Evolutionary conservation across 345 rosid genomes (phyloP).

Genomic region (Populus davidiana): DNA sequence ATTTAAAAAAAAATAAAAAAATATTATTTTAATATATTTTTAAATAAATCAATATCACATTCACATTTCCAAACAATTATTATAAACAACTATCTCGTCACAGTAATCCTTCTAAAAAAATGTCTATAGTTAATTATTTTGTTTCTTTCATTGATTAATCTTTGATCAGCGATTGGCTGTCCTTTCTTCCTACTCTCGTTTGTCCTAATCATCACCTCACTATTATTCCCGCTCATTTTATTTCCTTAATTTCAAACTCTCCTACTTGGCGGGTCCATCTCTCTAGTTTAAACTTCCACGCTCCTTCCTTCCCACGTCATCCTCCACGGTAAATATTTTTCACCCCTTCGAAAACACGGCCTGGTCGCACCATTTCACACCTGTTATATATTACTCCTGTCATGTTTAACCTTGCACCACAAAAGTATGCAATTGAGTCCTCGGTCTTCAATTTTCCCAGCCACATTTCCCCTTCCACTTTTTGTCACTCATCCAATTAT

Average conservation of each 20-base stretch:
- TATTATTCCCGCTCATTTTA: conserved; percentile 57
- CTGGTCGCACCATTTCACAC: neutral
- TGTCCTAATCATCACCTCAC: conserved; percentile 12
- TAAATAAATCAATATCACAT: too few relatives aligned
- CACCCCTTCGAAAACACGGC: neutral
- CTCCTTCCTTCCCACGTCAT: conserved; percentile 34
- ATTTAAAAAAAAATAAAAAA: too few relatives aligned
- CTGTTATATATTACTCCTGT: neutral
- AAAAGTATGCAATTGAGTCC: neutral
- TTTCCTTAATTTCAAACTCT: conserved; percentile 34
- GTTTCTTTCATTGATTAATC: neutral
- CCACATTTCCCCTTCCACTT: neutral
- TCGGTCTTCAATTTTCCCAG: neutral
- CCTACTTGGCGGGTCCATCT: conserved; percentile 27
- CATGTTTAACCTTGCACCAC: neutral
- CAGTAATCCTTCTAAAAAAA: neutral
- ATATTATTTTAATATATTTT: too few relatives aligned
- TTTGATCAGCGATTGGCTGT: neutral
- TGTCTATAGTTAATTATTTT: neutral
- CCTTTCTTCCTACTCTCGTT: neutral
- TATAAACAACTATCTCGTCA: too few relatives aligned
- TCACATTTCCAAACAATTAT: too few relatives aligned
- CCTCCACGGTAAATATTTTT: neutral
- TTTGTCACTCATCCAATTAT: neutral
- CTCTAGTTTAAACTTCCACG: conserved; percentile 12